Evolutionary conservation across 345 rosid genomes (phyloP).

Genomic region (Gossypium longicalyx): DNA sequence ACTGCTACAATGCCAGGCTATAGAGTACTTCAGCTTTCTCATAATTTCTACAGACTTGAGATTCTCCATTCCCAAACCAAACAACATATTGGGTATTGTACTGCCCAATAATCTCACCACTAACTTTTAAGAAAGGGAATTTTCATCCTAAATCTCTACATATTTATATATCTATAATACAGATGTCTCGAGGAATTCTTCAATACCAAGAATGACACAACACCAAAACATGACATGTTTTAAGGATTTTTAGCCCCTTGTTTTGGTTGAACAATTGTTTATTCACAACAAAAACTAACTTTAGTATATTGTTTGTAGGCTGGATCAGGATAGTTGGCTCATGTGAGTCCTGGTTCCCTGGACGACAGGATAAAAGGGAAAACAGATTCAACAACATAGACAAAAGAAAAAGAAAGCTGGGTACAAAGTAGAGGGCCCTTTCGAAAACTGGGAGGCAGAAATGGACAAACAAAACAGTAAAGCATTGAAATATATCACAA

Average conservation of each 20-base stretch:
- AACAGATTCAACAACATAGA: constrained; percentile 9
- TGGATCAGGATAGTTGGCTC: not conserved
- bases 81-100: not conserved
- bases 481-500: constrained; percentile 24
- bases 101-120: not conserved
- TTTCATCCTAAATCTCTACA: not conserved
- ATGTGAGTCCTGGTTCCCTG: constrained; percentile 35
- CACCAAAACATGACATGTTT: not conserved
- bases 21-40: constrained; percentile 4
- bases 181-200: not conserved
- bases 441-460: constrained; percentile 29
- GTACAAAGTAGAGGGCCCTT: constrained; percentile 18
- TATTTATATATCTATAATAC: no score
- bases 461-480: constrained; percentile 28
- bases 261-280: not conserved
- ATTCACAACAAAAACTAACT: not conserved
- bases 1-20: constrained; percentile 4
- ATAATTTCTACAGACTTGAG: not conserved
- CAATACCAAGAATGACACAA: not conserved
- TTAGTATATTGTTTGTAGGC: not conserved
- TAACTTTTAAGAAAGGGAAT: not conserved
- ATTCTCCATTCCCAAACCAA: constrained; percentile 1
- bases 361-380: constrained; percentile 18
- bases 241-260: not conserved
- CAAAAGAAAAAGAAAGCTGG: constrained; percentile 17